phyloP scores from a whole-genome alignment of 2,329 filamentous ascomycete species.

The Epichloe baconii region DNA sequence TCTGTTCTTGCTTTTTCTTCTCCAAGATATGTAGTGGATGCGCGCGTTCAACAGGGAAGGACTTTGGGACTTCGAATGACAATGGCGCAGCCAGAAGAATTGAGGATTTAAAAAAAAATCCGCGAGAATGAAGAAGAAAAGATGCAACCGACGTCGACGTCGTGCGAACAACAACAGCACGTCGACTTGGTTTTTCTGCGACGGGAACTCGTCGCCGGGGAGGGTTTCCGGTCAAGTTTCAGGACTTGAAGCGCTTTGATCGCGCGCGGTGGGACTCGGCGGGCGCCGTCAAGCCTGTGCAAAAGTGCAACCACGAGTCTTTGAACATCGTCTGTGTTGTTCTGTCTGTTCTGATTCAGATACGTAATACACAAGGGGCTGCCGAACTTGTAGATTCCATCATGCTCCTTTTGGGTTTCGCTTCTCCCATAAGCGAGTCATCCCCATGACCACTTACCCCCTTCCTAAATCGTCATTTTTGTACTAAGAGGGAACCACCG shows the following conservation, averaged over 20 bases:
- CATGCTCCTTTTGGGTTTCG: no score
- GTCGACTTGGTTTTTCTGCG: not conserved
- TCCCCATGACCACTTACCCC: no score
- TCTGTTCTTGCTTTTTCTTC: no score
- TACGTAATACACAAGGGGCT: no score
- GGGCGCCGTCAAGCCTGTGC: not conserved
- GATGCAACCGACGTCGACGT: not conserved
- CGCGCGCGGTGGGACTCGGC: not conserved
- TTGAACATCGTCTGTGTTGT: no score
- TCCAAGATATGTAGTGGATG: not conserved
- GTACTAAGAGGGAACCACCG: constrained; percentile 13
- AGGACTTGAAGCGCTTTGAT: constrained; percentile 8
- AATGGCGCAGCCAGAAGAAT: not conserved
- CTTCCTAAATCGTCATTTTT: no score
- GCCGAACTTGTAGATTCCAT: no score
- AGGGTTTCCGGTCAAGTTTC: constrained; percentile 14
- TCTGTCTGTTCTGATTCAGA: no score
- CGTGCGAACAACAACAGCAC: no score
- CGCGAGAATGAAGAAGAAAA: constrained; percentile 3
- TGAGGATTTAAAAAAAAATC: not conserved
- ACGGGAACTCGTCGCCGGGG: constrained; percentile 3
- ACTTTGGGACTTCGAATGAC: not conserved
- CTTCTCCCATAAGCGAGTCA: no score
- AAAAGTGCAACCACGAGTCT: not conserved
- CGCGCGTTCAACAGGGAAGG: not conserved